Evolutionary conservation across 139 green algal genomes (phyloP), one percentile per base, ranked within the genome.

Genomic region (Coccomyxa sp.): DNA sequence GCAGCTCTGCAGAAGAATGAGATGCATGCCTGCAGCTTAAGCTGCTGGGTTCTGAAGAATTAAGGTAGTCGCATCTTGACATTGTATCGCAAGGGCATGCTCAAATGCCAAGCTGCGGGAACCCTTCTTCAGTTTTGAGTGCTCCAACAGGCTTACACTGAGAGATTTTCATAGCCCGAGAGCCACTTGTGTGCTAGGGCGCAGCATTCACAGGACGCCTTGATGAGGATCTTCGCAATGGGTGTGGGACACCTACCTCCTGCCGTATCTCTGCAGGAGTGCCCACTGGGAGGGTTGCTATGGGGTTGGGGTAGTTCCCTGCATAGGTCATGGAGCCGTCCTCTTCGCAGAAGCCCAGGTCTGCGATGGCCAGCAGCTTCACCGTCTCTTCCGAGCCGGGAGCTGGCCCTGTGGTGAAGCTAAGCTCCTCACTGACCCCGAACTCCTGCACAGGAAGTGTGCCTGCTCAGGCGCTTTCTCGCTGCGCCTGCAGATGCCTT

Each of bases 291-390:
- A 39, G 41, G 0, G 39, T 29, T 33, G 76, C 54, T 35, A 80
- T 55, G 27, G 76, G 55, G 58, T 80, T 80, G 76, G 76, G 36
- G 76, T 80, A 80, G 76, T 64, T 34, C 22, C 54, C 39, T 14
- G 70, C 27, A 55, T 58, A 80, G 16, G 70, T 69, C 58, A 80
- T 77, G 34, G 69, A 77, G 41, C 70, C 69, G 27, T 81, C 77
- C 22, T 70, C 29, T 41, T 95, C 88, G 0, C 55, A 84, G 35
- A 87, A 78, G 8, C 87, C 87, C 79, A 88, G 81, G 74, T 91
- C 87, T 14, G 89, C 89, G 22, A 90, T 75, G 8, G 81, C 81
- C 36, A 93, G 78, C 9, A 93, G 55, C n/a, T 78, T 80, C 2
- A 92, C 82, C 0, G 33, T 75, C 7, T 71, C 39, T 18, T 88